Evolutionary conservation across 768 basidiomycete species (phyloP).

Genomic region (Crepidotus variabilis): DNA sequence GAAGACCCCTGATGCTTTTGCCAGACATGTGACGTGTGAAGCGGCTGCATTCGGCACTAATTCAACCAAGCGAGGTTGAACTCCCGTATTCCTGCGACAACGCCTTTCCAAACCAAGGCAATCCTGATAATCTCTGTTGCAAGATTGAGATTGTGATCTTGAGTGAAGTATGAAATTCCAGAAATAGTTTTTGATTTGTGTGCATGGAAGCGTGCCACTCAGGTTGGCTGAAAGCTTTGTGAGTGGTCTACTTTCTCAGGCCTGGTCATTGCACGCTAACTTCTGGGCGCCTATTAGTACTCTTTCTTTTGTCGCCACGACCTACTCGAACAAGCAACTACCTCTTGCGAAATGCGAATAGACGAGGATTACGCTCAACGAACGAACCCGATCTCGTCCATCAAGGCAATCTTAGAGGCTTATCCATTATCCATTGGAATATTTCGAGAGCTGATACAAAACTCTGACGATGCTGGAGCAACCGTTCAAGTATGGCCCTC

Average conservation of each 20-base stretch:
- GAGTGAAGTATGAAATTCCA: too few species aligned
- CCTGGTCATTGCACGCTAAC: neutral
- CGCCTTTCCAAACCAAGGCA: too few species aligned
- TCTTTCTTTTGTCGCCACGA: neutral
- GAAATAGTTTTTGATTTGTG: too few species aligned
- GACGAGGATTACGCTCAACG: slow-evolving; percentile 26
- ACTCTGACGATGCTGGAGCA: slow-evolving; percentile 49
- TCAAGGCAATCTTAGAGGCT: slow-evolving; percentile 31
- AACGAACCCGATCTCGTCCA: slow-evolving; percentile 16
- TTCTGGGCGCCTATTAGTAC: neutral
- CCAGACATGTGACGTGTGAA: too few species aligned
- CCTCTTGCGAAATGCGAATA: slow-evolving; percentile 7
- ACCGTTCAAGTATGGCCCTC: slow-evolving; percentile 31
- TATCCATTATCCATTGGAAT: slow-evolving; percentile 45
- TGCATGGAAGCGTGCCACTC: too few species aligned
- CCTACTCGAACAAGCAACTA: neutral
- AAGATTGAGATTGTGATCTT: too few species aligned
- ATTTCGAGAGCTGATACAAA: slow-evolving; percentile 43
- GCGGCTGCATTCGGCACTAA: too few species aligned
- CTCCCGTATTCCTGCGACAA: too few species aligned
- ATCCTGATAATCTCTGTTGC: too few species aligned
- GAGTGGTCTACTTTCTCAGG: neutral
- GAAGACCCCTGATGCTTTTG: too few species aligned
- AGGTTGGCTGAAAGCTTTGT: neutral
- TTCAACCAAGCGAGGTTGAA: too few species aligned